These are phyloP conservation scores for Metschnikowia kofuensis DNA, from an alignment of 805 yeast species.

Conservation along the genomic window DNA sequence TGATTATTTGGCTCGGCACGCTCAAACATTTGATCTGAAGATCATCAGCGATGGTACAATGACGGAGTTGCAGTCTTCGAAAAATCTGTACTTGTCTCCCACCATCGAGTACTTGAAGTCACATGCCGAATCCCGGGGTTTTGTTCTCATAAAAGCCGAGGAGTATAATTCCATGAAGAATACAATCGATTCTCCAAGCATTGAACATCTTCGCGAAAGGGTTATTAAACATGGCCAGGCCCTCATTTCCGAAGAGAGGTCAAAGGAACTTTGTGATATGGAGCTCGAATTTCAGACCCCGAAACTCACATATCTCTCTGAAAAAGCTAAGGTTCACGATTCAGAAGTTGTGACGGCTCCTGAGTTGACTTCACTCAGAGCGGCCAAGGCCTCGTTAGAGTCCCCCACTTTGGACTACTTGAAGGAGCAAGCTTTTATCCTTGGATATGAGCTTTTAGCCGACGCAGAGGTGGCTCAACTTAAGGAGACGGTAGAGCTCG, in stretches of 20 bases:
- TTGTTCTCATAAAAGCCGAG: neutral
- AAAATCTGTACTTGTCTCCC: slow-evolving; percentile 1
- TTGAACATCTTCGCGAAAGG: slow-evolving; percentile 14
- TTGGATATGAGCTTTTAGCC: slow-evolving; percentile 5
- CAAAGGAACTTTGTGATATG: neutral
- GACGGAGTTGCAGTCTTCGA: neutral
- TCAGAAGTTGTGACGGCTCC: slow-evolving; percentile 2
- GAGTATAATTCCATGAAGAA: slow-evolving; percentile 9
- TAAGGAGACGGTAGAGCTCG: slow-evolving; percentile 2
- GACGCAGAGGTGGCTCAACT: slow-evolving; percentile 2
- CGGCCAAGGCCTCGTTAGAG: slow-evolving; percentile 1
- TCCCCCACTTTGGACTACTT: slow-evolving; percentile 12
- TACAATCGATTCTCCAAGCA: slow-evolving; percentile 4
- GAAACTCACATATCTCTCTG: slow-evolving; percentile 5
- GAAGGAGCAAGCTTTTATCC: slow-evolving; percentile 4
- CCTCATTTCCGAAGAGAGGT: slow-evolving; percentile 6
- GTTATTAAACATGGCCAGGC: slow-evolving; percentile 5
- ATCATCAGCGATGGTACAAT: neutral
- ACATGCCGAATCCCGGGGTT: slow-evolving; percentile 1
- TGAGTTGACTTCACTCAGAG: slow-evolving; percentile 2
- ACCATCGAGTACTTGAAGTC: slow-evolving; percentile 7
- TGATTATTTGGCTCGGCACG: slow-evolving; percentile 10
- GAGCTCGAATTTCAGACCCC: slow-evolving; percentile 8
- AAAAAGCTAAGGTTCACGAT: neutral
- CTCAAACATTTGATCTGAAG: slow-evolving; percentile 1